Base-by-base conservation (phyloP, 352 stramenopile species). In the Phytophthora boehmeriae region DNA sequence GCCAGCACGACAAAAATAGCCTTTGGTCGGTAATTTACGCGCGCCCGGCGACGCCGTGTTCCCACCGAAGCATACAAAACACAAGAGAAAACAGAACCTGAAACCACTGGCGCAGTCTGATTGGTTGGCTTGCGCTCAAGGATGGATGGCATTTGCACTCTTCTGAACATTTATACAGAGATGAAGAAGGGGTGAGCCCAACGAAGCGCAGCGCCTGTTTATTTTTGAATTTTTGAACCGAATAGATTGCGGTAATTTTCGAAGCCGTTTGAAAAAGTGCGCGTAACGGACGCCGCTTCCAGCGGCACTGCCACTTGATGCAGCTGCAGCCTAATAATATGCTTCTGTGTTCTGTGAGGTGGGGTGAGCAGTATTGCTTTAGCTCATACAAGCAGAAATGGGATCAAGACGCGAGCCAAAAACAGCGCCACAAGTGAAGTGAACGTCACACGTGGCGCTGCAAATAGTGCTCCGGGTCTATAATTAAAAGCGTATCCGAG, bases 211-310 rank as follows among this genome's bases (percentile, higher is more conserved):
- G 28, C 34, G 41, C 19, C 39, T 32, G 20, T 53, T 53, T 63
- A 46, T 62, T 61, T 38, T 52, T 36, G 16, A 28, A 13, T 4
- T 54, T 67, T 17, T 54, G 45, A 38, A 43, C 68, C 59, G 54
- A 56, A 68, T 22, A 43, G 10, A 11, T 20, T 8, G n/a, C 19
- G 39, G 50, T 50, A 67, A 52, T 61, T 62, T 71, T 64, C 20
- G 63, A 68, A 72, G 42, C 45, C 52, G 35, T 69, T 73, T 67
- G 41, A 69, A 72, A 75, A 75, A 62, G 66, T 47, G 67, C 63
- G 57, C 56, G 63, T 66, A 72, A 71, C 62, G 53, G 57, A 68
- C 45, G 55, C 48, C 57, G 43, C 56, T 59, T 69, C 57, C 62
- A 30, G 25, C 25, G 25, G 25, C 25, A 30, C 25, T 30, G 25